These are phyloP conservation scores for Alternaria sp. DNA, from an alignment of 2,329 filamentous ascomycete genomes.

Conservation along the genomic window DNA sequence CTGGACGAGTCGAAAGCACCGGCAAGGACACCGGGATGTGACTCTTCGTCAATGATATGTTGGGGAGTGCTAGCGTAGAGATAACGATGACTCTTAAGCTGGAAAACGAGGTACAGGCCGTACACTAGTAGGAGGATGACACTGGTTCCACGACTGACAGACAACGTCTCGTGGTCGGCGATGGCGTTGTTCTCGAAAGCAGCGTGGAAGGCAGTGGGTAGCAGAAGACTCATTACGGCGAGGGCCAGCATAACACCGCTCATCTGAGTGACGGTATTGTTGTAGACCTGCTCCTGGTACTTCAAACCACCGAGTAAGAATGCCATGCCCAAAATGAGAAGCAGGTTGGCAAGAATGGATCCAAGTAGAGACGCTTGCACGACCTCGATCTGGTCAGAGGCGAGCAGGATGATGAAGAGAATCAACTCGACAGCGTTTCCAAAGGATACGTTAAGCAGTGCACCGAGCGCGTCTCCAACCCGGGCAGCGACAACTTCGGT, in stretches of 20 bases:
- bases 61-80: constrained; percentile 92
- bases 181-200: constrained; percentile 70
- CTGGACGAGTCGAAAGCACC: constrained; percentile 78
- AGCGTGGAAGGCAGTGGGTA: constrained; percentile 92
- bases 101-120: constrained; percentile 82
- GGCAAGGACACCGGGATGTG: constrained; percentile 81
- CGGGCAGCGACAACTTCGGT: constrained; percentile 57
- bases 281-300: constrained; percentile 92
- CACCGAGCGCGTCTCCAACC: constrained; percentile 57
- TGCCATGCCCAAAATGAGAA: constrained; percentile 90
- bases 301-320: constrained; percentile 86
- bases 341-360: constrained; percentile 85
- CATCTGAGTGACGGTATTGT: constrained; percentile 95
- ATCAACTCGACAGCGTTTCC: constrained; percentile 61
- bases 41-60: constrained; percentile 89
- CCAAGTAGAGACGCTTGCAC: constrained; percentile 90
- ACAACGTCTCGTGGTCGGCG: constrained; percentile 75
- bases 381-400: constrained; percentile 79
- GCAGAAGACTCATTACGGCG: constrained; percentile 84
- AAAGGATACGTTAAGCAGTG: constrained; percentile 59
- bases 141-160: constrained; percentile 88
- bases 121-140: constrained; percentile 85
- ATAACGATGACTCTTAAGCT: constrained; percentile 89
- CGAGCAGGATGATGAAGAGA: constrained; percentile 54
- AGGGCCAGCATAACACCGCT: constrained; percentile 90